phyloP scores from a whole-genome alignment of 208 protist genomes.

The Lotmaria passim region DNA sequence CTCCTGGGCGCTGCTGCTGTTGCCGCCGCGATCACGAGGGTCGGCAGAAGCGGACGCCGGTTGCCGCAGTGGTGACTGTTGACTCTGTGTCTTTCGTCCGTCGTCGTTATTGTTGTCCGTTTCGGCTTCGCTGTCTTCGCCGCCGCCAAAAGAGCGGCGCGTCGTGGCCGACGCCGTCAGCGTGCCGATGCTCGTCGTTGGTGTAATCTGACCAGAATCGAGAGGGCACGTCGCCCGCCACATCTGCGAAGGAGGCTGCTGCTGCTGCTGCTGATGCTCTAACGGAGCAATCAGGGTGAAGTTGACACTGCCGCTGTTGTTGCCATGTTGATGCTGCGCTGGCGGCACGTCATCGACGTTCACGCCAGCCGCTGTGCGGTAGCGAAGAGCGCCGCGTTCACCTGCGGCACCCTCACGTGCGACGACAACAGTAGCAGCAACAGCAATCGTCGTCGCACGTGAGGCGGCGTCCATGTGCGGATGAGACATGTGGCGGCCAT shows the following conservation, averaged over 20 bases:
- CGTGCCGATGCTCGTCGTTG: constrained; percentile 5
- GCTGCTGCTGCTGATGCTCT: too few species aligned
- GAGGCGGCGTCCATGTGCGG: too few species aligned
- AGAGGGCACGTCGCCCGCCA: constrained; percentile 26
- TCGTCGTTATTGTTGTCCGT: too few species aligned
- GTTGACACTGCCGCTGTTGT: constrained; percentile 10
- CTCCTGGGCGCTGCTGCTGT: too few species aligned
- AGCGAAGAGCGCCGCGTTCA: neutral
- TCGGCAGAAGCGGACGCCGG: neutral
- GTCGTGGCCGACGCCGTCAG: constrained; percentile 9
- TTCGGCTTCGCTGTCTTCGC: neutral
- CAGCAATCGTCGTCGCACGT: too few species aligned
- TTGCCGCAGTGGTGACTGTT: neutral
- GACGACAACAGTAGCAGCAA: too few species aligned
- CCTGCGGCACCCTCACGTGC: neutral
- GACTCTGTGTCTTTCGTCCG: too few species aligned
- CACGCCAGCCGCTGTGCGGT: constrained; percentile 6
- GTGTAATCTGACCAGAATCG: constrained; percentile 19
- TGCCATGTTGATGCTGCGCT: neutral
- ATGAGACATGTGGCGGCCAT: too few species aligned
- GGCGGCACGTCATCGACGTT: neutral
- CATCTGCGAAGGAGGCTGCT: neutral
- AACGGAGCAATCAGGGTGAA: too few species aligned
- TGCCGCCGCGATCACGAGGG: too few species aligned
- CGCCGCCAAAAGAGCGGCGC: neutral